Evolutionary conservation across 208 protist genomes (phyloP), one percentile per base, ranked within the genome.

Genomic region (Crithidia sp.): DNA sequence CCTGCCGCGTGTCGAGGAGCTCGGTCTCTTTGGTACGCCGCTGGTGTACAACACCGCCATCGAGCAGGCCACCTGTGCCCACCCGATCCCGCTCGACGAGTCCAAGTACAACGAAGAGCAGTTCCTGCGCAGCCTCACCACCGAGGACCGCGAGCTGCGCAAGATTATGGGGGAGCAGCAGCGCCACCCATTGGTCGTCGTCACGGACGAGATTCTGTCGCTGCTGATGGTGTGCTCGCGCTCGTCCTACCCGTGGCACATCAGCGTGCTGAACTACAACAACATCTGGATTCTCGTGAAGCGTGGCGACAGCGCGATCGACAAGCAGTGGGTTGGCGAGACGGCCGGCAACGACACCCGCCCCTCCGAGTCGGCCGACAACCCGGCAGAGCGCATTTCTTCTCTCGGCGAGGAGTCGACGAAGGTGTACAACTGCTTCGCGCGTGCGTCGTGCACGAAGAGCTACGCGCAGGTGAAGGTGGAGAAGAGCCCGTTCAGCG

Each of bases 261-360:
- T 97, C 78, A 76, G 79, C 58, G 76, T 89, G 53, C 66, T 82
- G 47, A 77, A 81, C 45, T 76, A 71, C 73, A 74, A 69, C 64
- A 78, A 82, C 59, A 80, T 88, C 28, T 72, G 88, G 55, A 87
- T 95, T 69, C 76, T 95, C 45, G 73, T 79, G 55, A 92, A 93
- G 67, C 71, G 76, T 9, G 68, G 81, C 14, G 85, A 83, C 67
- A 84, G 73, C 72, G 55, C 67, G 28, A 77, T 94, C 54, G 89
- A 95, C 17, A 86, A 84, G 82, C 88, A 95, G 78, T 97, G 93
- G 91, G 93, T 97, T 37, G 86, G 81, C 45, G 93, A 97, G 78
- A 95, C 85, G 40, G 85, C 76, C 41, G 52, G 77, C n/a, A 67
- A 75, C 41, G 79, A 87, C 7, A 69, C 75, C 6, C 76, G 75